A percentile compares a stretch with the other conserved stretches of the same genome.
Evolutionary conservation across 1,139 yeast species (phyloP).

Genomic region (Pichia sp.): DNA sequence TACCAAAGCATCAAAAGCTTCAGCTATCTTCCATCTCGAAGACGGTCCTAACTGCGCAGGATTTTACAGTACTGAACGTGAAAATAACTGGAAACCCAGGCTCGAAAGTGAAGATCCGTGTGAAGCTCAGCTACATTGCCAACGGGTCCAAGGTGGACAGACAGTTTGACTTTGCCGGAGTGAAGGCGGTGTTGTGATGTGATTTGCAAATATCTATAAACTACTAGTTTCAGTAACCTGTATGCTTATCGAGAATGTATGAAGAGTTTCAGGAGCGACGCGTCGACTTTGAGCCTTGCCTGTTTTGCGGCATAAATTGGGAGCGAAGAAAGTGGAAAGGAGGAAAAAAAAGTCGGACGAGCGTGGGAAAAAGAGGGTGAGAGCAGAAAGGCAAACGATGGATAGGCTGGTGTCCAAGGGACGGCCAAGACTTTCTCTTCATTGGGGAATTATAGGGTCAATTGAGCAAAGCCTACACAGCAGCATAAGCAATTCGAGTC

Average conservation of each 20-base stretch:
- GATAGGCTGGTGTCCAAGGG: not conserved
- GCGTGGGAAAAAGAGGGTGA: not conserved
- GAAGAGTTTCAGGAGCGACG: not conserved
- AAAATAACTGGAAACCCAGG: slow-evolving; percentile 67
- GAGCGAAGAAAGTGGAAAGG: not conserved
- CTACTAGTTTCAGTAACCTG: no score
- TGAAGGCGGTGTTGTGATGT: slow-evolving; percentile 19
- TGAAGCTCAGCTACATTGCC: slow-evolving; percentile 55
- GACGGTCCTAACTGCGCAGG: slow-evolving; percentile 39
- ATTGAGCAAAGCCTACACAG: not conserved
- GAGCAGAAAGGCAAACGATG: slow-evolving; percentile 2
- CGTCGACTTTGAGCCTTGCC: not conserved
- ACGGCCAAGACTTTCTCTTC: not conserved
- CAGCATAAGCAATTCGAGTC: not conserved
- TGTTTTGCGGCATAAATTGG: slow-evolving; percentile 1
- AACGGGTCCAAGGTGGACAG: slow-evolving; percentile 47
- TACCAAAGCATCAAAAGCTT: slow-evolving; percentile 85
- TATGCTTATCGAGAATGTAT: no score
- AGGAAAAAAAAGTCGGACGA: slow-evolving; percentile 1
- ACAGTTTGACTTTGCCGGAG: slow-evolving; percentile 66
- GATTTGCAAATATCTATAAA: no score
- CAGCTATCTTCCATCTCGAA: slow-evolving; percentile 64
- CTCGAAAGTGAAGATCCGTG: slow-evolving; percentile 70
- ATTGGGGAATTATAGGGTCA: not conserved
- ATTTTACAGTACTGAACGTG: slow-evolving; percentile 56